Percentiles rank a stretch among this genome's conserved stretches.
Conservation (phyloP, 148 eudicot species). For the Linanthus parryae region DNA sequence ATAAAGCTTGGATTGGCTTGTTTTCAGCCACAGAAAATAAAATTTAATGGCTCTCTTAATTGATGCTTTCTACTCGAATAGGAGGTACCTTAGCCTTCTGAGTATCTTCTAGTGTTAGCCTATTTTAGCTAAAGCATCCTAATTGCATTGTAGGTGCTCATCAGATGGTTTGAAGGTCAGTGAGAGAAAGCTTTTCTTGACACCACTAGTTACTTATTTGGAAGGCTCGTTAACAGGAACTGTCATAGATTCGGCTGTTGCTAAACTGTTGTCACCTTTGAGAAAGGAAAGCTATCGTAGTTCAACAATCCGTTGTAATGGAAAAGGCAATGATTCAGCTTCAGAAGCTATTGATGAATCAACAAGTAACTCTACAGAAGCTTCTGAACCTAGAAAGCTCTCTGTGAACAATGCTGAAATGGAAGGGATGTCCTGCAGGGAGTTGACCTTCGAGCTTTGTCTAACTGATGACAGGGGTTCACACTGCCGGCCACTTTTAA, state of each 20-base stretch:
- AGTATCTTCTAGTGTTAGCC: too few relatives aligned
- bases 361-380: constrained; percentile 11
- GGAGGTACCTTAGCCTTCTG: too few relatives aligned
- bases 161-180: constrained; percentile 28
- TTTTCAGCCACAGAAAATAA: too few relatives aligned
- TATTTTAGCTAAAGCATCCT: too few relatives aligned
- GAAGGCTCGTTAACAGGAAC: constrained; percentile 53
- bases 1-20: too few relatives aligned
- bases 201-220: constrained; percentile 70
- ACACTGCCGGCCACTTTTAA: constrained; percentile 38
- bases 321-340: constrained; percentile 33
- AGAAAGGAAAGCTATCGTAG: constrained; percentile 38
- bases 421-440: constrained; percentile 26
- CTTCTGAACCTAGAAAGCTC: constrained; percentile 17
- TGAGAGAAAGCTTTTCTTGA: constrained; percentile 70
- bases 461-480: constrained; percentile 52
- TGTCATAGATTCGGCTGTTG: constrained; percentile 53
- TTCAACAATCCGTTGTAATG: constrained; percentile 11
- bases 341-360: constrained; percentile 28
- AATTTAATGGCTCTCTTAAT: too few relatives aligned
- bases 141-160: constrained; percentile 17
- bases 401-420: constrained; percentile 22
- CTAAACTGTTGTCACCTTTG: constrained; percentile 51
- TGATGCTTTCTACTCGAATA: too few relatives aligned
- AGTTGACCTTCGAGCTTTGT: constrained; percentile 41